phyloP scores from a whole-genome alignment of 148 eudicot species.

The Nyssa sinensis region DNA sequence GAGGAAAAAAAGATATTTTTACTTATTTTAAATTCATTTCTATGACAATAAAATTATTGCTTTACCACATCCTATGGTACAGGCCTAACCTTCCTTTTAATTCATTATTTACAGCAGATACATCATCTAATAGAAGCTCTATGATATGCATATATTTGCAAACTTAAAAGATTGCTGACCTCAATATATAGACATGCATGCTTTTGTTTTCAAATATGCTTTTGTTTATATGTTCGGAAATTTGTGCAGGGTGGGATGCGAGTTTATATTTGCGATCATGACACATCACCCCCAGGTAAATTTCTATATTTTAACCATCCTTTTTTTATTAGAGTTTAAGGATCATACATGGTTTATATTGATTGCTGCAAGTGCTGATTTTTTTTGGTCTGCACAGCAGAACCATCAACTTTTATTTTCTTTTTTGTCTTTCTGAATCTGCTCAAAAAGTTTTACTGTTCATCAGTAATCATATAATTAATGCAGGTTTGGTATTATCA shows the following conservation, averaged over 20 bases:
- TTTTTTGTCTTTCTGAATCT: neutral
- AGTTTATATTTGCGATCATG: constrained; percentile 71
- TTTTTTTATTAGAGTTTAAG: neutral
- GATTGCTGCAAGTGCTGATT: neutral
- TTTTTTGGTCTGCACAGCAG: neutral
- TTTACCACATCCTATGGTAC: neutral
- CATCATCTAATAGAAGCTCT: neutral
- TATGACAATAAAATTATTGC: no score
- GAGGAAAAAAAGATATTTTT: neutral
- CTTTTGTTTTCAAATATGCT: neutral
- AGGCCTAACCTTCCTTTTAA: neutral
- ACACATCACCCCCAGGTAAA: constrained; percentile 82
- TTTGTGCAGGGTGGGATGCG: constrained; percentile 75
- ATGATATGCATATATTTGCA: neutral
- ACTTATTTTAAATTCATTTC: no score
- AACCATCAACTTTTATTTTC: neutral
- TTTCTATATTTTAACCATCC: constrained; percentile 1
- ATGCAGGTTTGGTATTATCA: no score
- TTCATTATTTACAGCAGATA: neutral
- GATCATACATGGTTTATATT: no score
- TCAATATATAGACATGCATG: constrained; percentile 4
- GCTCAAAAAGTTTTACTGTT: neutral
- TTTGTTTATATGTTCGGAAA: neutral
- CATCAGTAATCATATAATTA: neutral
- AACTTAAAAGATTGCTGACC: neutral